Percentiles rank a stretch among this genome's conserved stretches.
phyloP scores from a whole-genome alignment of 176 grass and related monocot genomes.

The Eleusine indica region DNA sequence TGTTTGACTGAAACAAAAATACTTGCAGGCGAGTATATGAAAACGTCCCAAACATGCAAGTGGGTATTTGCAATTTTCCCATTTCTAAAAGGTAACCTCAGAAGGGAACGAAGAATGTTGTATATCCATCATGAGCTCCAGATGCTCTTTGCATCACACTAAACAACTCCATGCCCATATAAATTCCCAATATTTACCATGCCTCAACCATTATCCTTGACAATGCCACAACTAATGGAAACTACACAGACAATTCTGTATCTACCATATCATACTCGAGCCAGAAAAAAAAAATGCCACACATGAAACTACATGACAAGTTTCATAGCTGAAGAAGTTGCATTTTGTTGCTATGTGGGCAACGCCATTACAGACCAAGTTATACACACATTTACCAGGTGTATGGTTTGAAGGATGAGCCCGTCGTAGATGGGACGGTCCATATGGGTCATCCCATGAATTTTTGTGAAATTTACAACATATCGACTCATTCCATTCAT shows the following conservation, averaged over 20 bases:
- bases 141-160: conserved; percentile 2
- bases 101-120: background rate
- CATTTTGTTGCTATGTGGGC: background rate
- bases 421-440: background rate
- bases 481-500: background rate
- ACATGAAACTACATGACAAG: background rate
- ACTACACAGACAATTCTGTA: background rate
- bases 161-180: background rate
- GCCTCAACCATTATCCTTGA: background rate
- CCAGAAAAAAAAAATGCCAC: background rate
- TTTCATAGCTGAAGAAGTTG: background rate
- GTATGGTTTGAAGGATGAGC: background rate
- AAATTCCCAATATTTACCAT: conserved; percentile 10
- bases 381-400: background rate
- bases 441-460: background rate
- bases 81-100: background rate
- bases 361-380: background rate
- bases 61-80: too few species aligned
- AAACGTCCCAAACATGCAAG: too few species aligned
- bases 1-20: too few species aligned
- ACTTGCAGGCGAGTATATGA: too few species aligned
- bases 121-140: conserved; percentile 18
- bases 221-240: background rate
- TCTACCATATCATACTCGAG: background rate
- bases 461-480: background rate